Base-by-base conservation (phyloP, 306 rosid species). In the Gleditsia sinensis region DNA sequence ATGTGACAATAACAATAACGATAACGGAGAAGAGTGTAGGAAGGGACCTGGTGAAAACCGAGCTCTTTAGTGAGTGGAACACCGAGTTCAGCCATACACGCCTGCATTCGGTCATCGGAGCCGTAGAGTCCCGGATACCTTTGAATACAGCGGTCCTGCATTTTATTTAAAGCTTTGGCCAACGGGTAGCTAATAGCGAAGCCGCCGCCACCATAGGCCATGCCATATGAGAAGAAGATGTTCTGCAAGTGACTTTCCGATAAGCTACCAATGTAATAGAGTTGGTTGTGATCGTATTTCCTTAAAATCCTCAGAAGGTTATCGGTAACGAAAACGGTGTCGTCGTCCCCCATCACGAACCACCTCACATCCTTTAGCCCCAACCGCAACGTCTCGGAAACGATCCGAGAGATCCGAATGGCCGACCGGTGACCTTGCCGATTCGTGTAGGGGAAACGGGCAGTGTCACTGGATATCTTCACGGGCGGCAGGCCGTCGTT, bases 1-100 rank as follows among this genome's bases (percentile, higher is more conserved):
- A 21, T 70, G 25, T 25, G 45, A 65, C 0, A 55, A 50, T 8
- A 51, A 37, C 7, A 59, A 7, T n/a, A n/a, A n/a, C n/a, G n/a
- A 14, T 11, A 62, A 7, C 65, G n/a, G 43, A n/a, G 19, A 23
- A 30, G 4, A 4, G 33, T 6, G 46, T 12, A 20, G 14, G 0
- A 1, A 78, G 42, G 1, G 11, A 94, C 92, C 97, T 94, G 99
- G 83, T 95, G 99, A 75, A 95, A 95, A 19, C 99, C 99, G 83
- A 90, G 82, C 85, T 95, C 89, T 63, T 88, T 95, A 2, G 98
- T 90, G 85, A 95, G 94, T 37, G 99, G 99, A 64, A 95, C 98
- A 24, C 99, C 99, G 76, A 95, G 98, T 83, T 95, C 99, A 6
- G 99, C 97, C 98, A 95, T 95, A 80, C 99, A 95, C 20, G 99